Percentiles rank a stretch among this genome's conserved stretches.
phyloP scores from a whole-genome alignment of 139 green algal genomes.

The Haematococcus lacustris region DNA sequence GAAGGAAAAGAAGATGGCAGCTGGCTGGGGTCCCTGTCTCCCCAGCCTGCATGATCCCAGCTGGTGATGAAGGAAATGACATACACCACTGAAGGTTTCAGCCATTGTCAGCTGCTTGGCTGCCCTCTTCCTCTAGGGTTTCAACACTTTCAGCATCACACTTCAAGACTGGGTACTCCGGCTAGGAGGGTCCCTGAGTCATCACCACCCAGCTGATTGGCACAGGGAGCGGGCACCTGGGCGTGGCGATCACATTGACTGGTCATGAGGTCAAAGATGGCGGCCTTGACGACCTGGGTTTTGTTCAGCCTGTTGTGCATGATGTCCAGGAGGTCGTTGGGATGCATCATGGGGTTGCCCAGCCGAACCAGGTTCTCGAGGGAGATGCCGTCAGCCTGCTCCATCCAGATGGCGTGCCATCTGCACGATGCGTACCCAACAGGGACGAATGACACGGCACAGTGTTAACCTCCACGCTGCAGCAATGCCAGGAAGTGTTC shows the following conservation, averaged over 20 bases:
- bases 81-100: too few species aligned
- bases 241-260: constrained; percentile 49
- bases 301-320: constrained; percentile 41
- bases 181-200: too few species aligned
- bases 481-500: too few species aligned
- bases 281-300: constrained; percentile 29
- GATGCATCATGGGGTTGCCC: constrained; percentile 9
- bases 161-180: too few species aligned
- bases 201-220: too few species aligned
- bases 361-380: constrained; percentile 40
- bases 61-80: too few species aligned
- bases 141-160: too few species aligned
- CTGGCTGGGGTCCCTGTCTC: too few species aligned
- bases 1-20: too few species aligned
- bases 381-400: constrained; percentile 32
- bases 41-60: too few species aligned
- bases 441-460: background rate
- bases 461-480: background rate
- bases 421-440: constrained; percentile 7
- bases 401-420: constrained; percentile 38
- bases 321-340: constrained; percentile 22
- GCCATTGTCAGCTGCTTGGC: too few species aligned
- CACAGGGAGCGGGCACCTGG: constrained; percentile 9
- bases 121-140: too few species aligned
- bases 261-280: constrained; percentile 58